phyloP scores from a whole-genome alignment of 2,329 filamentous ascomycete genomes.

The Diaporthe sp. region DNA sequence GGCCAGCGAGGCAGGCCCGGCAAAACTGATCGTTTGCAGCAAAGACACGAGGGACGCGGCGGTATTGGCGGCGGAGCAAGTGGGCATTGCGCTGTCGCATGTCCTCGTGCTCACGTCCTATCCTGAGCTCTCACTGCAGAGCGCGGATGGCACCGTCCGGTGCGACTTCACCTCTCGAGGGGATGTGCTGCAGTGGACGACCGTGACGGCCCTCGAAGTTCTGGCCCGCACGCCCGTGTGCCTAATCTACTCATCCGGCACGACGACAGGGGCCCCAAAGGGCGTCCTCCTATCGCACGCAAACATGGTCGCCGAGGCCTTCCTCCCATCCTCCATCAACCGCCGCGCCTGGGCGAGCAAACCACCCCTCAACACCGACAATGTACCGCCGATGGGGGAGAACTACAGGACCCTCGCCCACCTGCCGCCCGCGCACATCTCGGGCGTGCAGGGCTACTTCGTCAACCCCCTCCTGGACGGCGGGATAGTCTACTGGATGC shows the following conservation, averaged over 20 bases:
- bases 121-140: neutral
- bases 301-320: conserved; percentile 7
- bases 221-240: neutral
- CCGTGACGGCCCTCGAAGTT: neutral
- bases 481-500: conserved; percentile 6
- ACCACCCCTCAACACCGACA: no score
- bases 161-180: neutral
- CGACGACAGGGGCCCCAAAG: neutral
- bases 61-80: neutral
- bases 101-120: neutral
- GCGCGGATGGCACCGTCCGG: neutral
- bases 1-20: neutral
- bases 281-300: neutral
- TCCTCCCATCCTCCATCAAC: neutral
- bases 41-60: neutral
- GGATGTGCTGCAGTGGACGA: neutral
- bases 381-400: neutral
- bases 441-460: neutral
- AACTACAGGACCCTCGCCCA: conserved; percentile 2
- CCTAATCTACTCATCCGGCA: conserved; percentile 10
- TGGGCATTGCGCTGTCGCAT: neutral
- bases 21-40: neutral
- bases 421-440: conserved; percentile 1
- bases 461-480: conserved; percentile 13
- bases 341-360: neutral